Percentiles rank a stretch among this genome's conserved stretches.
Conservation (phyloP, 1,284 basidiomycete species). For the Leccinum pachyderme region DNA sequence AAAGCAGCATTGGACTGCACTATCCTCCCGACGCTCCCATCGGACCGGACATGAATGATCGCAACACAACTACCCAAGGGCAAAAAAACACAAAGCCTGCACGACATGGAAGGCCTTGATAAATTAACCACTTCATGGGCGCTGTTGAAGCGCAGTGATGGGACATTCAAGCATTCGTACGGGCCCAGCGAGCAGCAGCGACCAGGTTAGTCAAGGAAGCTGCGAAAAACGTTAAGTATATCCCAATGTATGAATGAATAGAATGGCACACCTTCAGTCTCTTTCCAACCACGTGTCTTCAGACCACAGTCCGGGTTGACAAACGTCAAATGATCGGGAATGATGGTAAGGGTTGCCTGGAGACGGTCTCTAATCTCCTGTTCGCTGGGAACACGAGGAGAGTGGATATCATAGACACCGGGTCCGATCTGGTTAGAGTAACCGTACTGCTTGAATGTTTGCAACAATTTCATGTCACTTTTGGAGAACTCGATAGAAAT, state of each 20-base stretch:
- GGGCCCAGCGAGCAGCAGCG: slow-evolving; percentile 87
- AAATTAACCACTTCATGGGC: slow-evolving; percentile 51
- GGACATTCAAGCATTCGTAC: slow-evolving; percentile 66
- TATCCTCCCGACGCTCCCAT: slow-evolving; percentile 20
- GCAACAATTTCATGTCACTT: slow-evolving; percentile 96
- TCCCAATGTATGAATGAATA: slow-evolving; percentile 3
- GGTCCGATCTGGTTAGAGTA: slow-evolving; percentile 99
- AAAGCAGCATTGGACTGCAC: slow-evolving; percentile 19
- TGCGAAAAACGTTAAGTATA: slow-evolving; percentile 12
- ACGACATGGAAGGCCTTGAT: slow-evolving; percentile 30
- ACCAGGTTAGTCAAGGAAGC: slow-evolving; percentile 88
- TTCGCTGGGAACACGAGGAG: slow-evolving; percentile 92
- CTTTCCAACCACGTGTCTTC: slow-evolving; percentile 96
- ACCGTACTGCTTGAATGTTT: slow-evolving; percentile 92
- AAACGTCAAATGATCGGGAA: slow-evolving; percentile 80
- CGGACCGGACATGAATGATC: slow-evolving; percentile 28
- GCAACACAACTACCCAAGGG: slow-evolving; percentile 50
- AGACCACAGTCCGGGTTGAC: slow-evolving; percentile 93
- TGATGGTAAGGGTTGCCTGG: slow-evolving; percentile 77
- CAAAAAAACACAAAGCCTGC: slow-evolving; percentile 30
- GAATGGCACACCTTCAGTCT: slow-evolving; percentile 67
- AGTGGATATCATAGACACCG: slow-evolving; percentile 99
- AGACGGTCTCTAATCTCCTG: slow-evolving; percentile 97
- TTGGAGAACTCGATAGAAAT: slow-evolving; percentile 99
- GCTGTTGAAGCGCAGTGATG: slow-evolving; percentile 87